These are phyloP conservation scores for Ramularia collo-cygni DNA, from an alignment of 2,329 filamentous ascomycete species.

Conservation along the genomic window DNA sequence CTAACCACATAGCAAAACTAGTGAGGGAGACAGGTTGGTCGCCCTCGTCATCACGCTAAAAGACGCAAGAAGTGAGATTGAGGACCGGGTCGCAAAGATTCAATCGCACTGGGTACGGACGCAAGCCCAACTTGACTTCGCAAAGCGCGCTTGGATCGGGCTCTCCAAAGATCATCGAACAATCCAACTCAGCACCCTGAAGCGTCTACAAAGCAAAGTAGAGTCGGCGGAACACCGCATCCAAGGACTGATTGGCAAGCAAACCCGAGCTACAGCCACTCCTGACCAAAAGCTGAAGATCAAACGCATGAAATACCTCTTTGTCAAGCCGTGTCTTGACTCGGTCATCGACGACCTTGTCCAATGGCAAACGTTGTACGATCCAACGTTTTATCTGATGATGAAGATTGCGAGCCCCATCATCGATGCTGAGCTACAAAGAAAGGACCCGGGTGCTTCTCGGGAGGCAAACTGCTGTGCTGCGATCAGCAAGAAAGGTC, in stretches of 20 bases:
- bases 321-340: conserved; percentile 21
- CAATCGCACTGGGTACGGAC: background rate
- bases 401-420: conserved; percentile 19
- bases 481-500: background rate
- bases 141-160: background rate
- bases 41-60: conserved; percentile 2
- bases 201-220: conserved; percentile 15
- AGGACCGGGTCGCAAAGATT: background rate
- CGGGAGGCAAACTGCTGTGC: background rate
- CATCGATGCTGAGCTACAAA: conserved; percentile 20
- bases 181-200: conserved; percentile 3
- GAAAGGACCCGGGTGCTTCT: conserved; percentile 10
- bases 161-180: background rate
- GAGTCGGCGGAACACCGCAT: conserved; percentile 10
- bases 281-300: background rate
- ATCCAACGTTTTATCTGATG: conserved; percentile 33
- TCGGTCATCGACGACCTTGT: conserved; percentile 28
- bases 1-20: background rate
- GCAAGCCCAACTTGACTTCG: conserved; percentile 1
- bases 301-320: conserved; percentile 13
- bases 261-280: background rate
- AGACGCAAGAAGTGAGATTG: conserved; percentile 1
- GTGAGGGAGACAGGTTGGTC: conserved; percentile 5
- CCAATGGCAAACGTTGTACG: conserved; percentile 29
- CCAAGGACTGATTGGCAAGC: conserved; percentile 8